phyloP scores from a whole-genome alignment of 2,329 filamentous ascomycete genomes.

The Apiospora phragmitis region DNA sequence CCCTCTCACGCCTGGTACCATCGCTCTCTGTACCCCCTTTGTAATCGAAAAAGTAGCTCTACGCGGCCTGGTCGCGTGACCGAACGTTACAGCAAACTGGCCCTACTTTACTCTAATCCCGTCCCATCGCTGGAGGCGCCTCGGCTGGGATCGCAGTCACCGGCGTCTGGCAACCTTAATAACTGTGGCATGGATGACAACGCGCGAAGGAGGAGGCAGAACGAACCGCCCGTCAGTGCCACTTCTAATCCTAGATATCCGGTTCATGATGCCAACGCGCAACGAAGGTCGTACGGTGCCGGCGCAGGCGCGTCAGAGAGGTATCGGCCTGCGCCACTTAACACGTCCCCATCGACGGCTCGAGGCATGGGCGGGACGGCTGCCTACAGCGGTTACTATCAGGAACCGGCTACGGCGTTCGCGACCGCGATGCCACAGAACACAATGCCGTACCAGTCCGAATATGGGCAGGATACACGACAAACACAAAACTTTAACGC shows the following conservation, averaged over 20 bases:
- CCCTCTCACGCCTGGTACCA: neutral
- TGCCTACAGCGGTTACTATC: constrained; percentile 61
- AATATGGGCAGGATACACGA: constrained; percentile 64
- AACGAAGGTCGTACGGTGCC: constrained; percentile 47
- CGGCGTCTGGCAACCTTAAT: constrained; percentile 52
- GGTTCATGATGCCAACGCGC: constrained; percentile 48
- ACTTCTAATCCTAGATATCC: constrained; percentile 55
- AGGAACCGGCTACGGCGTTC: constrained; percentile 53
- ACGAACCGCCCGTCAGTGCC: constrained; percentile 69
- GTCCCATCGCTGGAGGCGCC: constrained; percentile 66
- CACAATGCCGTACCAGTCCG: constrained; percentile 55
- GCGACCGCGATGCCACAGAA: constrained; percentile 57
- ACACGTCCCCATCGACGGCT: constrained; percentile 47
- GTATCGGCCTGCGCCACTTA: constrained; percentile 50
- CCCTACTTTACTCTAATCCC: constrained; percentile 59
- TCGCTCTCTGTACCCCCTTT: neutral
- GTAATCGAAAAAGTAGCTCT: neutral
- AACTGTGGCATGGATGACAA: constrained; percentile 76
- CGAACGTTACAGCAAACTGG: constrained; percentile 50
- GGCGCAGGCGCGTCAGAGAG: constrained; percentile 47
- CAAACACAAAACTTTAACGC: constrained; percentile 55
- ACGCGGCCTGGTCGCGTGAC: constrained; percentile 27
- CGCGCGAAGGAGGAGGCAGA: constrained; percentile 71
- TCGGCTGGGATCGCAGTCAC: constrained; percentile 61
- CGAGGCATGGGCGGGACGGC: constrained; percentile 56